Percentiles rank a stretch among this genome's conserved stretches.
These are phyloP conservation scores for Blastosporella zonata DNA, from an alignment of 1,284 basidiomycete species.

Conservation along the genomic window DNA sequence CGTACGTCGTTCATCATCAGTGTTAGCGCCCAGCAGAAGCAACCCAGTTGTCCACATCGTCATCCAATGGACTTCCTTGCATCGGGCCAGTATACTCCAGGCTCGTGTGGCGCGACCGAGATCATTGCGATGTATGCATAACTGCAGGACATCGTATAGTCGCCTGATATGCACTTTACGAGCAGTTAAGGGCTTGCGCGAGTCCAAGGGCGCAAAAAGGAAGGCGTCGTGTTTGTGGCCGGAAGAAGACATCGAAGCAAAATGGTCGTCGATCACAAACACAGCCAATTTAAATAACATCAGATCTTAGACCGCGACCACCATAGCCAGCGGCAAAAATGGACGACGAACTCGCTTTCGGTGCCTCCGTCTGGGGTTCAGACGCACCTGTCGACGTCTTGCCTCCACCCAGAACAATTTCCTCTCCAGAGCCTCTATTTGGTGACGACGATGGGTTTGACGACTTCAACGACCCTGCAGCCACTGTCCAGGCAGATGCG, in stretches of 20 bases:
- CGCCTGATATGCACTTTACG: conserved; percentile 71
- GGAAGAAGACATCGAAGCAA: conserved; percentile 9
- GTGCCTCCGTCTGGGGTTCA: conserved; percentile 68
- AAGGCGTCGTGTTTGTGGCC: conserved; percentile 35
- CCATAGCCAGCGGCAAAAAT: conserved; percentile 30
- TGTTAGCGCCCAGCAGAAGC: conserved; percentile 44
- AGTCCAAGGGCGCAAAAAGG: conserved; percentile 52
- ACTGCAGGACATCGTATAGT: conserved; percentile 70
- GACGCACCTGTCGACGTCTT: conserved; percentile 35
- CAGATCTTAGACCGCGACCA: conserved; percentile 9
- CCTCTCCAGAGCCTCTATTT: conserved; percentile 24
- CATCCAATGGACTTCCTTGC: conserved; percentile 80
- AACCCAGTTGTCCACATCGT: conserved; percentile 74
- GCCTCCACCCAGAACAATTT: conserved; percentile 22
- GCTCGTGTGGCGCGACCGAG: conserved; percentile 64
- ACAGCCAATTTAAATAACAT: conserved; percentile 10
- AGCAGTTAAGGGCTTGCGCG: conserved; percentile 44
- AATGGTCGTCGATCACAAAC: conserved; percentile 11
- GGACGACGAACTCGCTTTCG: conserved; percentile 72
- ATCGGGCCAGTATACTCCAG: conserved; percentile 80
- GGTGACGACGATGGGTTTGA: conserved; percentile 42
- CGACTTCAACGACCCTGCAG: conserved; percentile 60
- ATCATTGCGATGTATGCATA: conserved; percentile 71
- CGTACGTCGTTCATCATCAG: conserved; percentile 28
- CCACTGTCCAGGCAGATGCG: conserved; percentile 37